phyloP scores from a whole-genome alignment of 495 filamentous ascomycete genomes.

The Penicillium egyptiacum region DNA sequence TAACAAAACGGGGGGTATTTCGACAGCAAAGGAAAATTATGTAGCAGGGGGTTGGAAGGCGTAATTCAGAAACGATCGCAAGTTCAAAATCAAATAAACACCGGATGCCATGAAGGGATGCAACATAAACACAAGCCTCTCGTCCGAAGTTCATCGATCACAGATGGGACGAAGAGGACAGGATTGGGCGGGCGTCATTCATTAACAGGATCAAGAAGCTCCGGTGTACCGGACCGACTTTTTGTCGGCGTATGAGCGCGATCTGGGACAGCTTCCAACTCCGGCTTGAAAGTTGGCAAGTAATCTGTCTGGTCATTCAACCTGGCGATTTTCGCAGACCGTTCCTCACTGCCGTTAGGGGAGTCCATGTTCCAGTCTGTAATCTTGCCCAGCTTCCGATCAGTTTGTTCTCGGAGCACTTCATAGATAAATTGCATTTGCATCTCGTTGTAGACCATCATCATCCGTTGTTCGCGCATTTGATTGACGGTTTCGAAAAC shows the following conservation, averaged over 20 bases:
- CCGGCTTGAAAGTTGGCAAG: conserved; percentile 38
- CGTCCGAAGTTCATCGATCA: conserved; percentile 19
- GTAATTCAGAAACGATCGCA: conserved; percentile 6
- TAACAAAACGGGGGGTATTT: conserved; percentile 27
- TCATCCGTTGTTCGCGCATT: conserved; percentile 85
- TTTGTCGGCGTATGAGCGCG: conserved; percentile 28
- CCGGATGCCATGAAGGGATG: conserved; percentile 34
- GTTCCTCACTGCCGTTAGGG: conserved; percentile 27
- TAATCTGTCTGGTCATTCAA: conserved; percentile 36
- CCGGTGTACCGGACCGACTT: conserved; percentile 34
- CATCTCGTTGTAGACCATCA: conserved; percentile 90
- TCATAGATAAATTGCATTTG: conserved; percentile 92
- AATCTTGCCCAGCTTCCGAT: conserved; percentile 49
- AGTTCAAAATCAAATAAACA: conserved; percentile 23
- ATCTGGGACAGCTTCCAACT: conserved; percentile 38
- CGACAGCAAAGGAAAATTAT: conserved; percentile 10
- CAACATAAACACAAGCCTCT: conserved; percentile 22
- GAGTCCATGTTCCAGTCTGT: conserved; percentile 13
- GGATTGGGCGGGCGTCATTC: conserved; percentile 27
- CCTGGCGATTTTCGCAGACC: conserved; percentile 46
- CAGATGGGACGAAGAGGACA: conserved; percentile 9
- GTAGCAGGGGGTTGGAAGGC: conserved; percentile 3
- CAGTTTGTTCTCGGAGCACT: conserved; percentile 72
- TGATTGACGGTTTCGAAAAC: conserved; percentile 75
- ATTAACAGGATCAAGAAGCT: conserved; percentile 40